These are phyloP conservation scores for Nothophaeocryptopus gaeumannii DNA, from an alignment of 2,329 filamentous ascomycete genomes.

Conservation along the genomic window DNA sequence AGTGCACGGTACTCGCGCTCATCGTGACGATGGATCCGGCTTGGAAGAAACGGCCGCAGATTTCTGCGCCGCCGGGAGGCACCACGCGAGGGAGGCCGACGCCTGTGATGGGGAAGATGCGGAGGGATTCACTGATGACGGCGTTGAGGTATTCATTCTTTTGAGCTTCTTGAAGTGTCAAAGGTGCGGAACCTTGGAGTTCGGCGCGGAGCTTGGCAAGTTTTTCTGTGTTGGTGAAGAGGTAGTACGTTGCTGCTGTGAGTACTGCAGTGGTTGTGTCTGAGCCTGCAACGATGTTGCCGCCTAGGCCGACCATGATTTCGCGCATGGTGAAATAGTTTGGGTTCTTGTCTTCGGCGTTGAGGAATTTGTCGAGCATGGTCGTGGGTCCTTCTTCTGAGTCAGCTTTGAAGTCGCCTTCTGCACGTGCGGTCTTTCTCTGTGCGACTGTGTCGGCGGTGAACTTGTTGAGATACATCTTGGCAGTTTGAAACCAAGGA, in stretches of 20 bases:
- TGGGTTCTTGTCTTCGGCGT: slow-evolving; percentile 37
- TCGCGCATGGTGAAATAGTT: slow-evolving; percentile 36
- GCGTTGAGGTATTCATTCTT: slow-evolving; percentile 30
- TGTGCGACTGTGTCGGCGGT: slow-evolving; percentile 35
- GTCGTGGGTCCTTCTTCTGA: slow-evolving; percentile 24
- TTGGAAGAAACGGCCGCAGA: slow-evolving; percentile 39
- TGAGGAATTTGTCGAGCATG: slow-evolving; percentile 38
- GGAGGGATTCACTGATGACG: slow-evolving; percentile 21
- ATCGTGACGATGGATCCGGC: slow-evolving; percentile 44
- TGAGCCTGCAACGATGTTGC: slow-evolving; percentile 21
- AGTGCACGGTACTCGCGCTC: slow-evolving; percentile 42
- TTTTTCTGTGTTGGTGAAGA: slow-evolving; percentile 26
- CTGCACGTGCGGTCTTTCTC: slow-evolving; percentile 33
- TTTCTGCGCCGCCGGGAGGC: slow-evolving; percentile 3
- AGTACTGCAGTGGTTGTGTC: slow-evolving; percentile 37
- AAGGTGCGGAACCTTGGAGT: slow-evolving; percentile 22
- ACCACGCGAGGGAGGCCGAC: slow-evolving; percentile 2
- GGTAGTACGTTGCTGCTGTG: slow-evolving; percentile 32
- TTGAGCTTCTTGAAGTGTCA: slow-evolving; percentile 31
- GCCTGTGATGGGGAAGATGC: slow-evolving; percentile 17
- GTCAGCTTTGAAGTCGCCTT: slow-evolving; percentile 16
- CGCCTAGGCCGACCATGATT: slow-evolving; percentile 33
- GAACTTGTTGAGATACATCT: slow-evolving; percentile 31
- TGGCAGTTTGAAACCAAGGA: slow-evolving; percentile 37
- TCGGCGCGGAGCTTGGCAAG: slow-evolving; percentile 23